Evolutionary conservation across 768 basidiomycete species (phyloP).

Genomic region (Boletus bicolor): DNA sequence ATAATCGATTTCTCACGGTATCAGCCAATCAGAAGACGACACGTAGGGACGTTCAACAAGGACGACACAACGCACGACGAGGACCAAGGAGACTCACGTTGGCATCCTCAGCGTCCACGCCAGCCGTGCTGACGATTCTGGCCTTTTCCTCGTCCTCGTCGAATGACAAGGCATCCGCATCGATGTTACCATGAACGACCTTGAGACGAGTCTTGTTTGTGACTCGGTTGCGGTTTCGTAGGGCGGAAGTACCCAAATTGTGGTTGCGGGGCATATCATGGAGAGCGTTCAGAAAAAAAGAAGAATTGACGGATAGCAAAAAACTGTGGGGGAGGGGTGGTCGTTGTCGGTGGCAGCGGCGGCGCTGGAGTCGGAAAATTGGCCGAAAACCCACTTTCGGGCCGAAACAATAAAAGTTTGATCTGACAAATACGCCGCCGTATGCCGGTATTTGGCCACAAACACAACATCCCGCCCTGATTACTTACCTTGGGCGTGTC

Average conservation of each 20-base stretch:
- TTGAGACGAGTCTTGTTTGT: constrained; percentile 90
- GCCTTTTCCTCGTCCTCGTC: constrained; percentile 88
- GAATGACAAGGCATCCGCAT: constrained; percentile 73
- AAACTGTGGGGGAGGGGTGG: constrained; percentile 29
- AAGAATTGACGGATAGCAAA: constrained; percentile 37
- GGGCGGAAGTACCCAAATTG: constrained; percentile 71
- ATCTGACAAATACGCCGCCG: constrained; percentile 31
- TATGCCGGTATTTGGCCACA: constrained; percentile 33
- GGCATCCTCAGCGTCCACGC: constrained; percentile 91
- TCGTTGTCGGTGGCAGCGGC: constrained; percentile 53
- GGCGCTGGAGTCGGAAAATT: constrained; percentile 59
- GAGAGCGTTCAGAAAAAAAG: constrained; percentile 42
- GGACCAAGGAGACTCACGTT: constrained; percentile 64
- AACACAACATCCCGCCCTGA: constrained; percentile 24
- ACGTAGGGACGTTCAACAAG: constrained; percentile 44
- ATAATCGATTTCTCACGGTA: constrained; percentile 44
- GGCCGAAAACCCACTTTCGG: constrained; percentile 59
- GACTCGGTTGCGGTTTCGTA: constrained; percentile 85
- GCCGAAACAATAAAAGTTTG: constrained; percentile 42
- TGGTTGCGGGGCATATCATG: constrained; percentile 88
- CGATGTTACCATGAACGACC: constrained; percentile 78
- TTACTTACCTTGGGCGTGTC: constrained; percentile 26
- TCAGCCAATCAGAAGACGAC: constrained; percentile 47
- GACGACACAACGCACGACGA: constrained; percentile 34
- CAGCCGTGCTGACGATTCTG: constrained; percentile 74